phyloP scores from a whole-genome alignment of 148 eudicot genomes.

The Persicaria tinctoria region DNA sequence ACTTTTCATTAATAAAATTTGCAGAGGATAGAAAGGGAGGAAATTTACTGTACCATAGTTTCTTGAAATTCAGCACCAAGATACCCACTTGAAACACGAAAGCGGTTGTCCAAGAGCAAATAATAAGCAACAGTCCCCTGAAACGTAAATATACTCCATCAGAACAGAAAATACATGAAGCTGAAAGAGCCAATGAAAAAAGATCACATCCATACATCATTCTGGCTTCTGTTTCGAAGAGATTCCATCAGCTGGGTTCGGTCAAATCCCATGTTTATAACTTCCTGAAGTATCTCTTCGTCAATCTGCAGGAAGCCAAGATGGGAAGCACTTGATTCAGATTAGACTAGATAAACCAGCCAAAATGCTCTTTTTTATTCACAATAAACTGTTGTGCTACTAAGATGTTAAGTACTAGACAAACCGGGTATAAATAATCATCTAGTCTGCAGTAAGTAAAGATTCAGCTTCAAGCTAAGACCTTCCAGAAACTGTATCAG shows the following conservation, averaged over 20 bases:
- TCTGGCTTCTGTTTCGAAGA: slow-evolving; percentile 65
- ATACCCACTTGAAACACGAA: slow-evolving; percentile 73
- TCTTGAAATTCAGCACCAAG: slow-evolving; percentile 96
- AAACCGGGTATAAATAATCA: neutral
- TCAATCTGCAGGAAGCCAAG: slow-evolving; percentile 44
- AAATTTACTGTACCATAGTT: slow-evolving; percentile 45
- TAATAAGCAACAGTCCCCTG: slow-evolving; percentile 97
- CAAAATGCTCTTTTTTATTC: neutral
- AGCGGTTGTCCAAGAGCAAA: slow-evolving; percentile 84
- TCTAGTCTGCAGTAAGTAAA: neutral
- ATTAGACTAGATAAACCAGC: neutral
- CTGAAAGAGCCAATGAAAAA: neutral
- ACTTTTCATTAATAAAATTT: neutral
- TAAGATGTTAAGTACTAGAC: neutral
- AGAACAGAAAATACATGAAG: neutral
- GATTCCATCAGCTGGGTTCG: slow-evolving; percentile 61
- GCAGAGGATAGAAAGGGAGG: neutral
- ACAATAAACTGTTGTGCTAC: neutral
- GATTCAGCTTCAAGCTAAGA: neutral
- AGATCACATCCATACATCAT: slow-evolving; percentile 49
- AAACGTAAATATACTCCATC: slow-evolving; percentile 8
- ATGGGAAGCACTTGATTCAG: slow-evolving; percentile 1
- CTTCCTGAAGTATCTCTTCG: slow-evolving; percentile 70
- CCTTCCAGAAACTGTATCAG: neutral
- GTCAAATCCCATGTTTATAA: slow-evolving; percentile 72